Evolutionary conservation across 2,329 filamentous ascomycete species (phyloP).

Genomic region (Xylariaceae sp.): DNA sequence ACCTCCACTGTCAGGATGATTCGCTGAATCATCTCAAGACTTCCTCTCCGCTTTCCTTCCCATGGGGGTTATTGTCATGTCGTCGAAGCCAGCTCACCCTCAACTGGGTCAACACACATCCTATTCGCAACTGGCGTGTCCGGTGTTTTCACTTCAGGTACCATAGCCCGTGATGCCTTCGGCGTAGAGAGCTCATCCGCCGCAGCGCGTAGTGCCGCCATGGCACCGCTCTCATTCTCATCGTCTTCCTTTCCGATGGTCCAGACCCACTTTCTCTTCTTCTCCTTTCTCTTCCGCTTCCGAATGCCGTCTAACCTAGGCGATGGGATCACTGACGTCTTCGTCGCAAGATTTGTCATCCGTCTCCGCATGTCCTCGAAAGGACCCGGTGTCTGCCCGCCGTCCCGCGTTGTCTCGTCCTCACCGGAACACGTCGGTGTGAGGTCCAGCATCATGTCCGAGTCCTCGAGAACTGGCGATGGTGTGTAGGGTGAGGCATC

Average conservation of each 20-base stretch:
- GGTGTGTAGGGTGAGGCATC: conserved; percentile 48
- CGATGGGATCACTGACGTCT: conserved; percentile 37
- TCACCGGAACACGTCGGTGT: conserved; percentile 48
- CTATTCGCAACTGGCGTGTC: conserved; percentile 24
- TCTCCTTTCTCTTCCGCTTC: conserved; percentile 53
- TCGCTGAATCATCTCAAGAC: too few relatives aligned
- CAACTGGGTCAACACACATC: conserved; percentile 36
- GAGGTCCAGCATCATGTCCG: conserved; percentile 43
- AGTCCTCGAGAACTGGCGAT: conserved; percentile 33
- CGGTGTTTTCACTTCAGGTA: conserved; percentile 9
- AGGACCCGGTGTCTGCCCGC: conserved; percentile 57
- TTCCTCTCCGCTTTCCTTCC: neutral
- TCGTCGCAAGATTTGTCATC: conserved; percentile 45
- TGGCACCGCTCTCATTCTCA: conserved; percentile 39
- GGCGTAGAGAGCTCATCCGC: conserved; percentile 29
- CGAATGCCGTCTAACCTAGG: conserved; percentile 40
- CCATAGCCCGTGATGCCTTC: neutral
- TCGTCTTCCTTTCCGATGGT: conserved; percentile 52
- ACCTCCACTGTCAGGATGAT: neutral
- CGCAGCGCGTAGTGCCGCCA: conserved; percentile 37
- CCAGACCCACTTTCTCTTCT: conserved; percentile 62
- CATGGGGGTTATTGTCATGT: neutral
- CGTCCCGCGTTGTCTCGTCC: conserved; percentile 47
- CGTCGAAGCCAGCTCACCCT: conserved; percentile 20
- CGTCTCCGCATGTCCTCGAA: conserved; percentile 59